Base-by-base conservation (phyloP, 1,284 basidiomycete genomes). In the Cryptococcus sp. region DNA sequence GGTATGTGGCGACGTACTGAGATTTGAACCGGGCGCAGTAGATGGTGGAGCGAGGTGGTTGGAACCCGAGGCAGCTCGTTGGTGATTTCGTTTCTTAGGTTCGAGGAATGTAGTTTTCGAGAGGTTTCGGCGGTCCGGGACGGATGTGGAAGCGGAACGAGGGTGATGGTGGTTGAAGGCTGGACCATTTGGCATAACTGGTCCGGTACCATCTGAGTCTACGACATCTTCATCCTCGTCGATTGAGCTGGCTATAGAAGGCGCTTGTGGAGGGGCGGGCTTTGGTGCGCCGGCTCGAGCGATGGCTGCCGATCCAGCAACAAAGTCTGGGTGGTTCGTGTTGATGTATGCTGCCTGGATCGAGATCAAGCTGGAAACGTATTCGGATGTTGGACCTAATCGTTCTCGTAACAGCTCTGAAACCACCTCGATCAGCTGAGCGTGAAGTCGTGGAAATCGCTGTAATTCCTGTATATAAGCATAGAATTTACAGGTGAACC, bases 271-370 rank as follows among this genome's bases (percentile, higher is more conserved):
- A 19, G 39, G 59, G 18, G 56, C 46, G 4, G 61, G 44, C 46
- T 54, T 52, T 14, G 54, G 57, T 2, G 70, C 68, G 18, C 72
- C 73, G 39, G 64, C 65, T 24, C 71, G 66, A 18, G 74, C 73
- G 50, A 76, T 76, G 10, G 75, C 70, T 0, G 74, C 74, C 4
- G 71, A 74, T 9, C 74, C 74, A 43, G 75, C 72, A 48, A 73
- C 69, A 61, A 76, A 75, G 53, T 76, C 70, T 54, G 73, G 64
- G 60, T 68, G 73, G 63, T 73, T 72, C 52, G 93, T 97, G 77
- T 98, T 99, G 81, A 99, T 98, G 74, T 99, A 99, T 11, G 96
- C 93, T 1, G 91, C 91, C 76, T 99, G 96, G 52, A 99, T 99
- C 62, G 87, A 84, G 66, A 99, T 98, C 61, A 99, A 79, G 67